Base-by-base conservation (phyloP, 805 yeast species). In the Metschnikowia santaceciliae region DNA sequence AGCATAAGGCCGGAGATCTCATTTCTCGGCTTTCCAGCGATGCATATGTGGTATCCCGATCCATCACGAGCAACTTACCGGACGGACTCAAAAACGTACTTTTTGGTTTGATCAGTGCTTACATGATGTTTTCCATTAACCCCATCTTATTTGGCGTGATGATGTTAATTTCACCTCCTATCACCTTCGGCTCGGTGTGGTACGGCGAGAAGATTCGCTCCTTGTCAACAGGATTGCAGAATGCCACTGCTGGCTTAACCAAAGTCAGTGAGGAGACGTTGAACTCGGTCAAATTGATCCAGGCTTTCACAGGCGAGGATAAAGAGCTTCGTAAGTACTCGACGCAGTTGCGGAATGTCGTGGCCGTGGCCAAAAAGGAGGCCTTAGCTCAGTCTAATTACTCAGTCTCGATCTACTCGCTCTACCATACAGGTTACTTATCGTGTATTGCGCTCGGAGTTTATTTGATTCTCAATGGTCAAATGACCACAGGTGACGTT, bases 401-500 rank as follows among this genome's bases (percentile, higher is more conserved):
- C 57, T 64, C 66, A 55, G 77, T 73, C 4, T 71, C 75, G 15
- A 73, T 72, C 47, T 74, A 74, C 58, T 55, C 71, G 33, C 64
- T 72, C 40, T 74, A 73, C 57, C 77, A 72, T 51, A 61, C 74
- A 3, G 77, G 77, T 1, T 74, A 74, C 54, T 63, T 73, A 36
- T 65, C 75, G 36, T 72, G 77, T 56, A 64, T 72, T 42, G 74
- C 76, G 1, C 60, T 72, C 43, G 78, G 78, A 5, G 71, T 72
- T 17, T 71, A 73, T 51, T 65, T 73, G 52, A 74, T 74, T 44
- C 59, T 72, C 44, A 64, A 66, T 35, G 78, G 76, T 2, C 66
- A 69, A 48, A 72, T 74, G 77, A 68, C 76, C n/a, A 71, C 77
- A 0, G 78, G 78, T 36, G 78, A 74, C 49, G 76, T 74, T 6